Base-by-base conservation (phyloP, 805 yeast species). In the Candida fluviatilis region DNA sequence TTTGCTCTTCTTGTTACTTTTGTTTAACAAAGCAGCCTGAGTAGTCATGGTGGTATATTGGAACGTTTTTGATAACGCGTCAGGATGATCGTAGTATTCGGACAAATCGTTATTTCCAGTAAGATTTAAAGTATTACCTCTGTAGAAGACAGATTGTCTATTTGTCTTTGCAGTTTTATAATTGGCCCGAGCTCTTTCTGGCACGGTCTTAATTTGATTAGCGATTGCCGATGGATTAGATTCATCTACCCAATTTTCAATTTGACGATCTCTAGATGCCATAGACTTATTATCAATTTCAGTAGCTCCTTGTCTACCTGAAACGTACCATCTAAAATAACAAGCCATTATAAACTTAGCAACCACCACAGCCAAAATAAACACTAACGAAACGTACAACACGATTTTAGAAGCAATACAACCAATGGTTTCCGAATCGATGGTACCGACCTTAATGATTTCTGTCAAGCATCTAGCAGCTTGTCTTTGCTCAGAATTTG, bases 361-460 rank as follows among this genome's bases (percentile, higher is more conserved):
- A 37, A 81, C 54, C 17, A 89, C 95, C 38, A 93, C 77, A 2
- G 95, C 75, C 41, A 93, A 69, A 51, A 93, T 90, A 56, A 93
- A 88, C 7, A 84, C 82, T 52, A 93, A 72, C 1, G 97, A 85
- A 5, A 84, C 74, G 50, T 79, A 78, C 43, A 93, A 73, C 1
- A 93, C 96, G 28, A 90, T 80, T 38, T 80, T 67, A 0, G 97
- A 88, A 0, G 96, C 95, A 54, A 93, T 80, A 64, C 99, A 93
- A 4, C 99, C 99, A 52, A 93, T 79, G 5, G 95, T 80, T 27
- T 85, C 86, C 2, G 90, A 78, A 55, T 93, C 98, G 30, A 93
- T 77, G 35, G 78, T 80, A 16, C 99, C 99, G 12, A 91, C 95
- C 60, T 84, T 87, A 36, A 85, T 70, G 38, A 88, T 84, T 60